phyloP scores from a whole-genome alignment of 345 rosid species.

The Salix brachista region DNA sequence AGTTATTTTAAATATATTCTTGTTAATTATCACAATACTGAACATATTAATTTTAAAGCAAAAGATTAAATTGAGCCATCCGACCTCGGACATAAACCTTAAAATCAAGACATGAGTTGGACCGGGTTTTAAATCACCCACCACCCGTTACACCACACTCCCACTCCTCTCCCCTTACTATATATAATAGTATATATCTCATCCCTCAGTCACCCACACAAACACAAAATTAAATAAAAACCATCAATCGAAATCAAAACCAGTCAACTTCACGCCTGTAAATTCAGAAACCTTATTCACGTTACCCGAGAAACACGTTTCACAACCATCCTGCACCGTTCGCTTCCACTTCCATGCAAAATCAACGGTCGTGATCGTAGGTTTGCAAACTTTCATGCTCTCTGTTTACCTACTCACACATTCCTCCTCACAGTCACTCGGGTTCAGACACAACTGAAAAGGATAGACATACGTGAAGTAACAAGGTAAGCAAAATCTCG shows the following conservation, averaged over 20 bases:
- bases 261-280: slow-evolving; percentile 28
- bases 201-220: not conserved
- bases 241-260: slow-evolving; percentile 22
- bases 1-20: no score
- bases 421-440: slow-evolving; percentile 11
- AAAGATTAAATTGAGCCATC: no score
- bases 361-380: slow-evolving; percentile 34
- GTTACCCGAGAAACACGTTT: slow-evolving; percentile 11
- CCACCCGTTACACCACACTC: not conserved
- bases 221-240: not conserved
- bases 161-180: not conserved
- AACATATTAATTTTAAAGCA: no score
- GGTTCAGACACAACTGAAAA: no score
- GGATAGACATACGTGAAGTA: not conserved
- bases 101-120: no score
- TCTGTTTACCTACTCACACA: slow-evolving; percentile 5
- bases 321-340: not conserved
- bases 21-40: no score
- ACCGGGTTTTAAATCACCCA: no score
- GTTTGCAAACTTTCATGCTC: slow-evolving; percentile 32
- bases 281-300: not conserved
- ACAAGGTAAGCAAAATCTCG: not conserved
- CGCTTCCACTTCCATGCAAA: not conserved
- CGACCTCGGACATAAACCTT: no score
- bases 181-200: not conserved